Evolutionary conservation across 192 early-diverging fungal species (phyloP), one percentile per base, ranked within the genome.

Genomic region (Coemansia sp.): DNA sequence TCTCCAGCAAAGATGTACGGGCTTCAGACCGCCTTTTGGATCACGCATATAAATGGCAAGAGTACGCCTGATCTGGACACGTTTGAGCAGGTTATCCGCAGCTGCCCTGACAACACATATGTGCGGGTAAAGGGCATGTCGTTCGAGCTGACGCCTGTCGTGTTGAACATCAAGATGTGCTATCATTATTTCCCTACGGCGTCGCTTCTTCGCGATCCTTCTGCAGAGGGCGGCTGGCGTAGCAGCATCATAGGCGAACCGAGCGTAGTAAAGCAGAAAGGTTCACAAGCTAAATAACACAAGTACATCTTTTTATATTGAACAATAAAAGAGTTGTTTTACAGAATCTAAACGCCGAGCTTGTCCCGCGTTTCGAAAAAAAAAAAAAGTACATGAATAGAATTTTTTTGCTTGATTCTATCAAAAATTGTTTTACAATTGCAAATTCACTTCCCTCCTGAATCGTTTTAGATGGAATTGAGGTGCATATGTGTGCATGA

Each of bases 171-270:
- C 73, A 92, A 91, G 64, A 66, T 88, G 37, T 89, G 88, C 82
- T 85, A 89, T 32, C 89, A 91, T 75, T 92, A 92, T 71, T 92
- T 90, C 90, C 84, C 85, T 9, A 89, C 91, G 0, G 85, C 85
- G 48, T 84, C 88, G 54, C 72, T 92, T 28, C 4, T 38, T 36
- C 37, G 41, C 5, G 37, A 39, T 5, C 35, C 60, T 8, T 45
- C 37, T 5, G 37, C 60, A 3, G n/a, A 39, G 38, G 22, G 20
- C 22, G 60, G 41, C 12, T 62, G 60, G 60, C 37, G n/a, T 17
- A 41, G 37, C 60, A 43, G 20, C 37, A 36, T 45, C 11, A 18
- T 62, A 0, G 45, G 60, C 22, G 58, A 38, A 14, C 35, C 58
- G 34, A 15, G 17, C 33, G n/a, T 11, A 14, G 14, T 35, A 12